Evolutionary conservation across 2,329 filamentous ascomycete genomes (phyloP), one percentile per base, ranked within the genome.

Genomic region (Arachnomyces sp.): DNA sequence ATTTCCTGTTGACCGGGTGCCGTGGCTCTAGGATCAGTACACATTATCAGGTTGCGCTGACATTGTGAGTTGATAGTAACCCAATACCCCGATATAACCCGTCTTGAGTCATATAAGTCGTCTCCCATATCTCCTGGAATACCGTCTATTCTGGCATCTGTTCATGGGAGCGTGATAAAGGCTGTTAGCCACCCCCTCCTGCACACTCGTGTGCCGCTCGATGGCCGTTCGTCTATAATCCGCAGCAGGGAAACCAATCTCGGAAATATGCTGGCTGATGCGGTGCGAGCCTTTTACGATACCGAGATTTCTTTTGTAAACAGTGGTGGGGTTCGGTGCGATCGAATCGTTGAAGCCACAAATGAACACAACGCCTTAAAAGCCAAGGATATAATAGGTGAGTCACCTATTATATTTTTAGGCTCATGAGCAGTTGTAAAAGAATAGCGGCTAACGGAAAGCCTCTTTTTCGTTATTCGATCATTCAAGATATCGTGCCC

Each of bases 221-320:
- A 55, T 9, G 52, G 52, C 3, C 38, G 50, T 28, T 38, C 38
- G 15, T 33, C 39, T 13, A 37, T 44, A 12, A 44, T 54, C 16
- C 47, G 52, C 7, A 47, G 49, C 29, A 38, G 45, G 32, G 52
- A 55, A 38, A 52, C 52, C 7, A 55, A 53, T 31, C 35, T 55
- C 3, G 52, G 52, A 9, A 55, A 55, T 31, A 49, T 55, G 46
- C 38, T 54, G 2, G 50, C 52, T 5, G 52, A 54, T 38, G 47
- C 44, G 8, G 44, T 52, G 12, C 45, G 52, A 4, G 52, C 50
- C 3, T 55, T 51, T 32, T 54, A 55, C 30, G 39, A 45, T 16
- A 44, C 45, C 8, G 52, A 55, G 17, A 52, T 55, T 14, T 46
- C 49, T 3, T 45, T 55, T 12, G 45, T 55, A 30, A 55, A 55